Evolutionary conservation across 1,139 yeast genomes (phyloP), one percentile per base, ranked within the genome.

Genomic region (Kluyveromyces sp.): DNA sequence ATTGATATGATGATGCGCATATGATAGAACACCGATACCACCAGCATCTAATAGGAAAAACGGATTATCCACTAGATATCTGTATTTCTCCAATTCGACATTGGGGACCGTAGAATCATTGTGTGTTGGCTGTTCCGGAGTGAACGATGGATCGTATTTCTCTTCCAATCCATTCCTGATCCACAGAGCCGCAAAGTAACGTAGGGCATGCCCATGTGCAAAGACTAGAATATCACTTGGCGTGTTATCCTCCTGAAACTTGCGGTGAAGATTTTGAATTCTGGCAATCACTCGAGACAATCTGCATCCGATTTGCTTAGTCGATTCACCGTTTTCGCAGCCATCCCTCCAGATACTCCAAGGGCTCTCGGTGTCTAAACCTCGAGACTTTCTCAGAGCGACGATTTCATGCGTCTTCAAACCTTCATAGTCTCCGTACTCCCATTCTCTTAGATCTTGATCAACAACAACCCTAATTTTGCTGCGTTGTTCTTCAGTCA

Each of bases 371-470:
- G 50, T 55, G 51, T 75, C 80, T 40, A 84, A 67, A 0, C 94
- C 95, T 48, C 82, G 71, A 16, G 66, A 60, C 38, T 68, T 67
- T 56, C 96, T 75, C 51, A 77, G 62, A 9, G 69, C 73, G 35
- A 73, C 68, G 60, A 89, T 88, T 53, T 88, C 78, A 12, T 68
- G 64, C 1, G 95, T 83, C 45, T 72, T 64, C 55, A 81, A 65
- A 3, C 97, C 97, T 68, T 89, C 97, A 63, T 89, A 89, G 56
- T 85, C 94, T 53, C 97, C 97, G 58, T 89, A 89, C 54, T 86
- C 94, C 96, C 97, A 89, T 66, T 89, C 97, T 51, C 94, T 74
- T 41, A 87, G 66, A 55, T 82, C 83, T 41, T 83, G 78, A 50
- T 83, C 89, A 16, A 76, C 76, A 37, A 67, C 64, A 33, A 75